A percentile compares a stretch with the other conserved stretches of the same genome.
These are phyloP conservation scores for Ophiostoma sp. DNA, from an alignment of 2,329 filamentous ascomycete genomes.

Conservation along the genomic window DNA sequence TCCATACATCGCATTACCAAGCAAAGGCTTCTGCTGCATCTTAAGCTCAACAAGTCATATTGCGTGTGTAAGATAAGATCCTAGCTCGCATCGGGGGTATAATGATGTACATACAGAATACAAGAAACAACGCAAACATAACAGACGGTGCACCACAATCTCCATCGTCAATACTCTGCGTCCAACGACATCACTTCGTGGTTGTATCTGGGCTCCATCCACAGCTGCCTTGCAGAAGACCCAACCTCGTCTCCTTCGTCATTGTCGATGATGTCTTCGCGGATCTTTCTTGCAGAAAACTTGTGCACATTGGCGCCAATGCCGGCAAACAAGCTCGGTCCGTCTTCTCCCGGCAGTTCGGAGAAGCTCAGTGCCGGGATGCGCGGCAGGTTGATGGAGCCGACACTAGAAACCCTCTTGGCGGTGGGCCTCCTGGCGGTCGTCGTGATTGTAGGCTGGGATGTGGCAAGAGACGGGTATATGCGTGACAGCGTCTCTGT, in stretches of 20 bases:
- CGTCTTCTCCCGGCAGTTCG: conserved; percentile 40
- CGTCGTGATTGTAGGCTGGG: background rate
- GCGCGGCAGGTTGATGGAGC: background rate
- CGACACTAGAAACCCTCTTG: background rate
- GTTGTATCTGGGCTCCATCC: too few species aligned
- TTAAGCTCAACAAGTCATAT: too few species aligned
- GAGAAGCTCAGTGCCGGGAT: conserved; percentile 44
- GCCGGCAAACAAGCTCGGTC: conserved; percentile 44
- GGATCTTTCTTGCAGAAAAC: conserved; percentile 43
- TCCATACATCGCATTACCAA: background rate
- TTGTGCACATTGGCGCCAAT: conserved; percentile 37
- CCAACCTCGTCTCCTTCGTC: conserved; percentile 6
- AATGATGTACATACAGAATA: too few species aligned
- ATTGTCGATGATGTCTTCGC: conserved; percentile 18
- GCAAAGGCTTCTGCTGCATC: background rate
- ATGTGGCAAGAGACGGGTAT: conserved; percentile 11
- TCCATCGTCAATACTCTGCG: too few species aligned
- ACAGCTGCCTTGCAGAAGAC: background rate
- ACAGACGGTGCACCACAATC: too few species aligned
- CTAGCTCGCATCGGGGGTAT: too few species aligned
- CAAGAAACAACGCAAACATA: too few species aligned
- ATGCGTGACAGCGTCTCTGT: background rate
- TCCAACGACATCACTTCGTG: too few species aligned
- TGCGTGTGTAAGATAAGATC: too few species aligned
- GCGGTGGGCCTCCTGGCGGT: background rate